Base-by-base conservation (phyloP, 169 alveolate species). In the Plasmodium fragile region DNA sequence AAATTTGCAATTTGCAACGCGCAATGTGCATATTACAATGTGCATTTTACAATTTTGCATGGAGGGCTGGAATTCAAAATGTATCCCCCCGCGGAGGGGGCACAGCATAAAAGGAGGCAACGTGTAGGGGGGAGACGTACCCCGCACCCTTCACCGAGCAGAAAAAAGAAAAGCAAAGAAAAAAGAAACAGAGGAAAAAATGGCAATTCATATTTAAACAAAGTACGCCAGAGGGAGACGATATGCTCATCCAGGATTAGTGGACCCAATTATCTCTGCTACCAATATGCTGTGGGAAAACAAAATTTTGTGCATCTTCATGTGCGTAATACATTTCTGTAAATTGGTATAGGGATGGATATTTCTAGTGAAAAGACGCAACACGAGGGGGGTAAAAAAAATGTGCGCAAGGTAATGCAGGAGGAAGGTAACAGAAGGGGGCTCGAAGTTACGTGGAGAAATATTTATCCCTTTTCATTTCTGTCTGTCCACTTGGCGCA, bases 171-270 rank as follows among this genome's bases (percentile, higher is more conserved):
- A n/a, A n/a, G n/a, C n/a, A n/a, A n/a, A n/a, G n/a, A n/a, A n/a
- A n/a, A n/a, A n/a, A n/a, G n/a, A n/a, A n/a, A n/a, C n/a, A 75
- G 22, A 25, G 7, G 34, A 32, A 75, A 65, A 65, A 65, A 18
- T 25, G 39, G 75, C 30, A 65, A 22, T 65, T 65, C 75, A 65
- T 65, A 65, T 65, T 65, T 65, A 65, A 65, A 65, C 75, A 65
- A 65, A 65, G 30, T 65, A 11, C 36, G 75, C 30, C 75, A 18
- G 30, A 5, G 30, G 75, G 75, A 16, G 16, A 3, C 18, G 0
- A 49, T 49, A 22, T 65, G 75, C 36, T 7, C 30, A 22, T 65
- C 75, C 75, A 7, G 11, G 36, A 65, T 65, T 65, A 22, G 75
- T 18, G 75, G n/a, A 4, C 75, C 75, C 41, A 65, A 22, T 65